Base-by-base conservation (phyloP, 345 rosid genomes). In the Cardamine occulta region DNA sequence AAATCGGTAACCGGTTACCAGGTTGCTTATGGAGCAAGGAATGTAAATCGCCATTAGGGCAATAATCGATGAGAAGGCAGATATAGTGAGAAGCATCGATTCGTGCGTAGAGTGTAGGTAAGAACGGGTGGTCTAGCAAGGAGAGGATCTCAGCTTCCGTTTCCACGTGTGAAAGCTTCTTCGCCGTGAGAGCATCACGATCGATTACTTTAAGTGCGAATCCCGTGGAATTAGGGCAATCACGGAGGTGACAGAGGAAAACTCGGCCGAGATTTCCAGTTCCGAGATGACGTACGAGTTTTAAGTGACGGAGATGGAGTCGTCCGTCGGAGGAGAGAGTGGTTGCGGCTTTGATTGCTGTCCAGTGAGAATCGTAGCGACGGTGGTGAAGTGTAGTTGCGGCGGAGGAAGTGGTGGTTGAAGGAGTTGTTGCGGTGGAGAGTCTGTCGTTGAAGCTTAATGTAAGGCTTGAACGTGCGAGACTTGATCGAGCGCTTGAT, bases 41-140 rank as follows among this genome's bases (percentile, higher is more conserved):
- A 63, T 91, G 88, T 66, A 94, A 90, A 76, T 94, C 98, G 1
- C 98, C 97, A 23, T 89, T 93, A 23, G 98, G 84, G 79, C 98
- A 94, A 76, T 80, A 94, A 45, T 93, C 96, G 15, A 94, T 91
- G 11, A 92, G 83, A 74, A 93, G 88, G 29, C 97, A 91, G 4
- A 84, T 87, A 73, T 91, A 94, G 65, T 94, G 97, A 56, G 90
- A 86, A 32, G 83, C 95, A 32, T 90, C 86, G 66, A 87, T 79
- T 39, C 82, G 87, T 11, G 96, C 91, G 80, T 91, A 85, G 77
- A 94, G 93, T 5, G 85, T 77, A 35, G 98, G 98, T 69, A 93
- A 86, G 76, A 86, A 93, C 0, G 97, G 97, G 73, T 91, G 97
- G 79, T 88, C 90, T 24, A 89, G 75, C 77, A 82, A 19, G 71